A percentile compares a stretch with the other conserved stretches of the same genome.
Evolutionary conservation across 23 red algal genomes (phyloP).

Genomic region (Cyanidiococcus yangmingshanensis): DNA sequence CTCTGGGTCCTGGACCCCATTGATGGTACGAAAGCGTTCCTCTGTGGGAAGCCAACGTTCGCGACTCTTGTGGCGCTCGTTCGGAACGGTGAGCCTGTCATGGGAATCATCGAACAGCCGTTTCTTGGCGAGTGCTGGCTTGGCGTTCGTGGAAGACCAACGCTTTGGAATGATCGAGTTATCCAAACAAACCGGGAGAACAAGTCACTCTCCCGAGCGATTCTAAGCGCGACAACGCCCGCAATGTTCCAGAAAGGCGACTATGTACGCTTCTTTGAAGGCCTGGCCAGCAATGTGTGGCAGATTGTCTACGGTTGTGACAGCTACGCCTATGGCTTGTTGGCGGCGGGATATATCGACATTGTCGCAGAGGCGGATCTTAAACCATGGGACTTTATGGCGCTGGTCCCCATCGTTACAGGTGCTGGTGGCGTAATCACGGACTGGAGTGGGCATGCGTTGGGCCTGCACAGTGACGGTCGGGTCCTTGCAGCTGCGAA

Average conservation of each 20-base stretch:
- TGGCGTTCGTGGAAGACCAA: slow-evolving; percentile 38
- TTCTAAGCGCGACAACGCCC: slow-evolving; percentile 66
- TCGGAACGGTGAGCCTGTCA: slow-evolving; percentile 36
- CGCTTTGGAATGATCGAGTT: slow-evolving; percentile 32
- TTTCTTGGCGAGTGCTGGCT: slow-evolving; percentile 74
- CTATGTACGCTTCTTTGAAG: slow-evolving; percentile 35
- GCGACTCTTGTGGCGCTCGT: slow-evolving; percentile 76
- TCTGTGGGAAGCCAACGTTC: slow-evolving; percentile 84
- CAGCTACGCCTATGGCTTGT: slow-evolving; percentile 88
- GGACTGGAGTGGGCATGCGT: slow-evolving; percentile 65
- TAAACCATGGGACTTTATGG: slow-evolving; percentile 87
- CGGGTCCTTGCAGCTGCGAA: slow-evolving; percentile 66
- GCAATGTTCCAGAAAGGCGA: slow-evolving; percentile 68
- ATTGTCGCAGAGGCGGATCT: slow-evolving; percentile 85
- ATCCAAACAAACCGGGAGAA: slow-evolving; percentile 11
- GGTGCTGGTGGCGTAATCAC: slow-evolving; percentile 73
- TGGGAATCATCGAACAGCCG: slow-evolving; percentile 77
- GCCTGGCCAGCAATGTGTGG: slow-evolving; percentile 28
- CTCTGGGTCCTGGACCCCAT: slow-evolving; percentile 89
- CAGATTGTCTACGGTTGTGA: slow-evolving; percentile 65
- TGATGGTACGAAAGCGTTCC: slow-evolving; percentile 88
- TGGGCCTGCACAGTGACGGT: slow-evolving; percentile 51
- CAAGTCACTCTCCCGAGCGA: not conserved
- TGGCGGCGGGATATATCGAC: slow-evolving; percentile 61
- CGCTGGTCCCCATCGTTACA: slow-evolving; percentile 63